Evolutionary conservation across 2,329 filamentous ascomycete genomes (phyloP).

Genomic region (Venturia carpophila): DNA sequence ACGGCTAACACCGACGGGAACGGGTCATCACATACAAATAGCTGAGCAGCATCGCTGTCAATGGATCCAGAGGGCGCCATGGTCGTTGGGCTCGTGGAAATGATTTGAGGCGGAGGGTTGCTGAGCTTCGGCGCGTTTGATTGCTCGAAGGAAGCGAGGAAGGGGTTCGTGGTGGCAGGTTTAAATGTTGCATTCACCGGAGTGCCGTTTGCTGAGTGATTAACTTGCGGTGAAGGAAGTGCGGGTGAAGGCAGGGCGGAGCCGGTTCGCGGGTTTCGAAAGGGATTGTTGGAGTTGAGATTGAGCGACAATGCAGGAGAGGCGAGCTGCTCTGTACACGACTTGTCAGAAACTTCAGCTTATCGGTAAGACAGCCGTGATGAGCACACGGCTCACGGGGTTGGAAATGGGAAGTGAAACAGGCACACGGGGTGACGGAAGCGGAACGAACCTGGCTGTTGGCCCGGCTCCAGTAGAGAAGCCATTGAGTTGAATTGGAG

Average conservation of each 20-base stretch:
- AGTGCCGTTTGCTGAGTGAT: slow-evolving; percentile 48
- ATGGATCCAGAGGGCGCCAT: neutral
- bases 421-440: neutral
- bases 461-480: slow-evolving; percentile 1
- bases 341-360: neutral
- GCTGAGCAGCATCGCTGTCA: slow-evolving; percentile 45
- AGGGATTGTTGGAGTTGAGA: slow-evolving; percentile 70
- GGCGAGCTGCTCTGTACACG: slow-evolving; percentile 1
- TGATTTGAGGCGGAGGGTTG: slow-evolving; percentile 10
- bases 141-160: slow-evolving; percentile 53
- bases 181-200: neutral
- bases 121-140: slow-evolving; percentile 29
- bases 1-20: slow-evolving; percentile 16
- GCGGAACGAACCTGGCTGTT: slow-evolving; percentile 9
- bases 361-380: neutral
- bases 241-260: slow-evolving; percentile 43
- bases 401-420: slow-evolving; percentile 10
- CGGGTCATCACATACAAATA: slow-evolving; percentile 51
- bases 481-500: neutral
- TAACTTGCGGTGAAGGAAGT: slow-evolving; percentile 34
- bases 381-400: neutral
- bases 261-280: slow-evolving; percentile 59
- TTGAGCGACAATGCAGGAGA: slow-evolving; percentile 51
- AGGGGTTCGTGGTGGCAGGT: slow-evolving; percentile 53
- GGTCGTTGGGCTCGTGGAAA: slow-evolving; percentile 8